Conservation (phyloP, 1,139 yeast species). For the Sugiyamaella sp. region DNA sequence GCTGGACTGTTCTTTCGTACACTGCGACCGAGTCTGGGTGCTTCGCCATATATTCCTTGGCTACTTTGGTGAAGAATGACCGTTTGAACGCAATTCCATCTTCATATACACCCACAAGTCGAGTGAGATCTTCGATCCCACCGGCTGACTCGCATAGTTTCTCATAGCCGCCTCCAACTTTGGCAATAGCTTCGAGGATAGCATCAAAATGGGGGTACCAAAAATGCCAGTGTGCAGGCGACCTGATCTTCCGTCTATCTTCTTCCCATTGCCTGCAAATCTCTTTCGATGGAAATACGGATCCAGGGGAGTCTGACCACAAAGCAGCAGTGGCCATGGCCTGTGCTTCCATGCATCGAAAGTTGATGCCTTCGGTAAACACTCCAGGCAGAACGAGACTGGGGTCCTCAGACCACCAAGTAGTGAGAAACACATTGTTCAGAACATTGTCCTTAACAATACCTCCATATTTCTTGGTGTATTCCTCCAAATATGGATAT, state of each 20-base stretch:
- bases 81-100: conserved; percentile 20
- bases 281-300: conserved; percentile 24
- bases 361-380: conserved; percentile 30
- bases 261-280: conserved; percentile 28
- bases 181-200: conserved; percentile 27
- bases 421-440: conserved; percentile 29
- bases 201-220: conserved; percentile 30
- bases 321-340: conserved; percentile 30
- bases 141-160: conserved; percentile 11
- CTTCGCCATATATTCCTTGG: conserved; percentile 15
- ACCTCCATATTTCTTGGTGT: conserved; percentile 26
- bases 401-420: conserved; percentile 34
- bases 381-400: conserved; percentile 28
- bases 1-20: conserved; percentile 8
- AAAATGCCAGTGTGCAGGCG: conserved; percentile 25
- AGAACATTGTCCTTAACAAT: conserved; percentile 23
- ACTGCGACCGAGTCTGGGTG: conserved; percentile 18
- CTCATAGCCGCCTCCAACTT: conserved; percentile 25
- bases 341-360: conserved; percentile 31
- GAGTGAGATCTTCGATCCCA: background rate
- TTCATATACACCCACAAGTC: background rate
- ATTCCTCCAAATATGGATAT: conserved; percentile 30
- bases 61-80: conserved; percentile 11
- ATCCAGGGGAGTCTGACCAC: conserved; percentile 24
- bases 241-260: conserved; percentile 21